These are phyloP conservation scores for Aristolochia fimbriata DNA, from an alignment of 164 flowering plant genomes.

Conservation along the genomic window DNA sequence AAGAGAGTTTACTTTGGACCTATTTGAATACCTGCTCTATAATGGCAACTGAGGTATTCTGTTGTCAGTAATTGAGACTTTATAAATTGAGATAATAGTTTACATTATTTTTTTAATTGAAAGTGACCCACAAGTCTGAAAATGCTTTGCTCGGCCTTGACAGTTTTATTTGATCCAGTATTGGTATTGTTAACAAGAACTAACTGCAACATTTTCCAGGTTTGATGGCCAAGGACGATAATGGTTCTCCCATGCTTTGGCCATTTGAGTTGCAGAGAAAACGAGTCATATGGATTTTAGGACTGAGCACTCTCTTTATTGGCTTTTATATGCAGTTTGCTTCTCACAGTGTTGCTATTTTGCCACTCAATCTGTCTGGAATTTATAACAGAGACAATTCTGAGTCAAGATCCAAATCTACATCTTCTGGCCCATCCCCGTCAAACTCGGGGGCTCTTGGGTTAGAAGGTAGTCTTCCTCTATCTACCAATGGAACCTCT, in stretches of 20 bases:
- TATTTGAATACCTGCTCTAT: no score
- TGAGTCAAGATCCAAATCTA: constrained; percentile 1
- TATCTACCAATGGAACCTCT: constrained; percentile 29
- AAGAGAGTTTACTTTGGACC: no score
- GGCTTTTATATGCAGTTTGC: constrained; percentile 68
- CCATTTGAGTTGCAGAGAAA: constrained; percentile 50
- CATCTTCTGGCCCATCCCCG: constrained; percentile 4
- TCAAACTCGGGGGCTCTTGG: constrained; percentile 29
- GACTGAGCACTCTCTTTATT: constrained; percentile 70
- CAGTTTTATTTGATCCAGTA: no score
- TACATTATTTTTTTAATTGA: no score
- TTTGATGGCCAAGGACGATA: constrained; percentile 67
- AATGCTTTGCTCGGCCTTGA: no score
- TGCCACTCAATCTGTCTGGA: constrained; percentile 27
- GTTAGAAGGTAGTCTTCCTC: constrained; percentile 60
- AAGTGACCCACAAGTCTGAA: no score
- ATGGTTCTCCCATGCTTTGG: constrained; percentile 68
- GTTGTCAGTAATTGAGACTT: no score
- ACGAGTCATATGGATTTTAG: constrained; percentile 63
- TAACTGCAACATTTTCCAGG: constrained; percentile 2
- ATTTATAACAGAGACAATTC: constrained; percentile 29
- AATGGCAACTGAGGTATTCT: no score
- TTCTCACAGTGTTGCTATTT: constrained; percentile 42
- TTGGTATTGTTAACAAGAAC: no score
- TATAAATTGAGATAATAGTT: no score